Base-by-base conservation (phyloP, 345 rosid genomes). In the Eucalyptus urophylla region DNA sequence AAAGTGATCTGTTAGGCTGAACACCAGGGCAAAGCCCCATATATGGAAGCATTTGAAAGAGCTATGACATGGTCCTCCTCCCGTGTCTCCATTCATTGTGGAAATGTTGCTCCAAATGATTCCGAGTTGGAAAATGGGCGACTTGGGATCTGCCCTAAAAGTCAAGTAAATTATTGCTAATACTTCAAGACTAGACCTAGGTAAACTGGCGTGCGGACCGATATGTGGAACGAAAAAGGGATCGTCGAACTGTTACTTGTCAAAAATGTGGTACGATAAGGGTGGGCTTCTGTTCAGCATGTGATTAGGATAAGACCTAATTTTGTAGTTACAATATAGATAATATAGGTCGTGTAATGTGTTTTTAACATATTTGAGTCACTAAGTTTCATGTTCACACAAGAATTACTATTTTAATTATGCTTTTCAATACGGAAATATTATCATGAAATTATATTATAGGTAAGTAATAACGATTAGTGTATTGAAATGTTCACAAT, bases 361-460 rank as follows among this genome's bases (percentile, higher is more conserved):
- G 69, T 17, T 51, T 51, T 8, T 51, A 16, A 51, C 54, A 1
- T 51, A 51, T 51, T 51, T 17, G 54, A 51, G 54, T 1, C 21
- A 17, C 54, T 51, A 51, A 51, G 21, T 51, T 51, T 51, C 22
- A 51, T 17, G 54, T 17, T 51, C 54, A 51, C 22, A 17, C 54
- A 17, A 51, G 54, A 51, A 51, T 51, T 51, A 51, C 8, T 17
- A 51, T 51, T 37, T 37, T 37, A 37, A 37, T 51, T n/a, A n/a
- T n/a, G n/a, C n/a, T n/a, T n/a, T n/a, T 51, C 0, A 51, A 51
- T 51, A 51, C 8, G 0, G 17, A 51, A 51, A 51, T 3, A 37
- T 4, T 51, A 51, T 51, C 4, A 51, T 51, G 54, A 51, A 51
- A 51, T 51, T 51, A 51, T 7, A 51, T 21, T 51, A 16, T 51